phyloP scores from a whole-genome alignment of 805 yeast genomes.

The Metschnikowia corniflorae region DNA sequence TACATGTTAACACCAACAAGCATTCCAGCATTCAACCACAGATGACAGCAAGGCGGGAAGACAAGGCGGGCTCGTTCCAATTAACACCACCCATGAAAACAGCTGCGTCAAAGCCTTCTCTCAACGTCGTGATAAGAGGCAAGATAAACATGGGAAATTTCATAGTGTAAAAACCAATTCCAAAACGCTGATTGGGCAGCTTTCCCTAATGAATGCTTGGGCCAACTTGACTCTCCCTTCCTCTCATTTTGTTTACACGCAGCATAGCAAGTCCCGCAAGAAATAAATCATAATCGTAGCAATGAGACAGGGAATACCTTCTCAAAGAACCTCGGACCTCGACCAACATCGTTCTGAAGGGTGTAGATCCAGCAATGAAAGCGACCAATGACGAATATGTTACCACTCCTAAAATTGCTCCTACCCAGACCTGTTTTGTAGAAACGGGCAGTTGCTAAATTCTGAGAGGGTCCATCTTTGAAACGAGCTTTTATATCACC shows the following conservation, averaged over 20 bases:
- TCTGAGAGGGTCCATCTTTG: too few relatives aligned
- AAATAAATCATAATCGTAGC: slow-evolving; percentile 85
- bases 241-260: slow-evolving; percentile 93
- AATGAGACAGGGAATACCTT: slow-evolving; percentile 88
- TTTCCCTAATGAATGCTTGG: slow-evolving; percentile 61
- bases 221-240: slow-evolving; percentile 98
- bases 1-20: slow-evolving; percentile 68
- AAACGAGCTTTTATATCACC: too few relatives aligned
- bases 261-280: slow-evolving; percentile 96
- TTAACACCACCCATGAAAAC: slow-evolving; percentile 47
- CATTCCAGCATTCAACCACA: slow-evolving; percentile 80
- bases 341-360: slow-evolving; percentile 78
- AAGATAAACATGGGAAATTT: slow-evolving; percentile 86
- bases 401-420: slow-evolving; percentile 68
- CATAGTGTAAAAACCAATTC: slow-evolving; percentile 52
- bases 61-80: slow-evolving; percentile 26
- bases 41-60: slow-evolving; percentile 91
- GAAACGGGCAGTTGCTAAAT: too few relatives aligned
- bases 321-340: slow-evolving; percentile 90
- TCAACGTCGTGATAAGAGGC: slow-evolving; percentile 84
- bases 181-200: slow-evolving; percentile 35
- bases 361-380: slow-evolving; percentile 89
- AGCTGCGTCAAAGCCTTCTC: slow-evolving; percentile 79
- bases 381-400: slow-evolving; percentile 85
- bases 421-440: slow-evolving; percentile 88